These are phyloP conservation scores for Diaporthe batatas DNA, from an alignment of 2,329 filamentous ascomycete species.

Conservation along the genomic window DNA sequence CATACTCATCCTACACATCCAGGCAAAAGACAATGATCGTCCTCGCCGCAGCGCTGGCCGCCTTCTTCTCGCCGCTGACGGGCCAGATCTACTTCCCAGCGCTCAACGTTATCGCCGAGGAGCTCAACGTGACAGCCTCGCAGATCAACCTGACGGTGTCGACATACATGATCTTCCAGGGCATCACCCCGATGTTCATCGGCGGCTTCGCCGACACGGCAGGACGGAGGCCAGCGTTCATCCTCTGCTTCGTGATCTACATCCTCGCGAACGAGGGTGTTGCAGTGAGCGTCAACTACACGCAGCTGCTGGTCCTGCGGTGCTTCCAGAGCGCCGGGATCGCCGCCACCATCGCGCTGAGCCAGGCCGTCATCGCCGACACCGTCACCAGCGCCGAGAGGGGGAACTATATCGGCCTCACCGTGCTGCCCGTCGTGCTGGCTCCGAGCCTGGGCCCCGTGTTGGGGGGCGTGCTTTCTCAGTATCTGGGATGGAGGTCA, in stretches of 20 bases:
- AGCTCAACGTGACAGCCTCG: constrained; percentile 58
- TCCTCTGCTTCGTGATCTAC: constrained; percentile 66
- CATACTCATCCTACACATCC: constrained; percentile 55
- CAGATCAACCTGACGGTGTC: constrained; percentile 66
- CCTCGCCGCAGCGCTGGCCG: constrained; percentile 54
- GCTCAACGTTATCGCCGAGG: constrained; percentile 60
- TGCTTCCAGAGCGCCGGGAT: constrained; percentile 71
- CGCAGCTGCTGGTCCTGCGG: constrained; percentile 65
- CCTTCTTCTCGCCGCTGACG: constrained; percentile 61
- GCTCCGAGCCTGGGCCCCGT: constrained; percentile 57
- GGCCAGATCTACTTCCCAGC: constrained; percentile 69
- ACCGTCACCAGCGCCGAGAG: constrained; percentile 72
- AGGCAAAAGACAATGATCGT: constrained; percentile 58
- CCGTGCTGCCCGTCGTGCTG: constrained; percentile 62
- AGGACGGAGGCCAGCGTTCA: constrained; percentile 67
- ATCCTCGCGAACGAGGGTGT: constrained; percentile 67
- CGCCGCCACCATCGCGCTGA: constrained; percentile 70
- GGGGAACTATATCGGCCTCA: constrained; percentile 70
- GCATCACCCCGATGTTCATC: constrained; percentile 62
- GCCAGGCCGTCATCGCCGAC: constrained; percentile 72
- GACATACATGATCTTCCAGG: constrained; percentile 72
- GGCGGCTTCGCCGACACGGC: constrained; percentile 67
- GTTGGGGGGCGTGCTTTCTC: constrained; percentile 62
- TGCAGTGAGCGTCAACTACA: constrained; percentile 62
- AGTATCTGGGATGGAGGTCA: constrained; percentile 63